Conservation (phyloP, 345 rosid genomes). For the Zanthoxylum bungeanum region DNA sequence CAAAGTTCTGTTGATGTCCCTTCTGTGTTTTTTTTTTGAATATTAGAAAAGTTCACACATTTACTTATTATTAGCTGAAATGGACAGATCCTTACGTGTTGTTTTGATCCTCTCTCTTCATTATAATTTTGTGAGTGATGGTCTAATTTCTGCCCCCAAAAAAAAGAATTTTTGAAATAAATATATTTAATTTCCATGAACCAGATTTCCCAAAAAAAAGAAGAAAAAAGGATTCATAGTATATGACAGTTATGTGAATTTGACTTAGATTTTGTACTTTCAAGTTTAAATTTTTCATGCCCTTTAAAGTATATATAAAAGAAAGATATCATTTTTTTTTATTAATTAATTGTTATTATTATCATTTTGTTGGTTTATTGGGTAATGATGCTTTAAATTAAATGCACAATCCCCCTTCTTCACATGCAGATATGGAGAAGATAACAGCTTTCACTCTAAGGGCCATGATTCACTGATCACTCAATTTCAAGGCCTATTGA, state of each 20-base stretch:
- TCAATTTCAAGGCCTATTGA: slow-evolving; percentile 2
- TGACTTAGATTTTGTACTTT: slow-evolving; percentile 10
- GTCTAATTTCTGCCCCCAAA: slow-evolving; percentile 14
- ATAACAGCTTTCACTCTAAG: slow-evolving; percentile 20
- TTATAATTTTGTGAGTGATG: background rate
- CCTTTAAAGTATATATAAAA: background rate
- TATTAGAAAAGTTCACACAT: background rate
- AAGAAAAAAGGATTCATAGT: background rate
- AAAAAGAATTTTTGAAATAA: background rate
- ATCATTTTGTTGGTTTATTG: background rate
- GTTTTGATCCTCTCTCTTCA: slow-evolving; percentile 6
- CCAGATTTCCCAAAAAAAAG: slow-evolving; percentile 8
- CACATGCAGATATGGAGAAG: slow-evolving; percentile 43
- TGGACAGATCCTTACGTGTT: slow-evolving; percentile 22
- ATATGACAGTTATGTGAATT: background rate
- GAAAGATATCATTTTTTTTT: too few relatives aligned
- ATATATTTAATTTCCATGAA: slow-evolving; percentile 4
- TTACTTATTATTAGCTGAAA: slow-evolving; percentile 17
- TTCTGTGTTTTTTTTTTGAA: background rate
- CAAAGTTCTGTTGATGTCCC: background rate
- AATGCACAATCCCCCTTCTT: slow-evolving; percentile 28
- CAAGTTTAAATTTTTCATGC: slow-evolving; percentile 5
- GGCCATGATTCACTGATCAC: slow-evolving; percentile 1
- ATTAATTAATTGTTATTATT: background rate
- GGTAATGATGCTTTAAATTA: slow-evolving; percentile 17